phyloP scores from a whole-genome alignment of 2,329 filamentous ascomycete species.

The Fusarium sp. region DNA sequence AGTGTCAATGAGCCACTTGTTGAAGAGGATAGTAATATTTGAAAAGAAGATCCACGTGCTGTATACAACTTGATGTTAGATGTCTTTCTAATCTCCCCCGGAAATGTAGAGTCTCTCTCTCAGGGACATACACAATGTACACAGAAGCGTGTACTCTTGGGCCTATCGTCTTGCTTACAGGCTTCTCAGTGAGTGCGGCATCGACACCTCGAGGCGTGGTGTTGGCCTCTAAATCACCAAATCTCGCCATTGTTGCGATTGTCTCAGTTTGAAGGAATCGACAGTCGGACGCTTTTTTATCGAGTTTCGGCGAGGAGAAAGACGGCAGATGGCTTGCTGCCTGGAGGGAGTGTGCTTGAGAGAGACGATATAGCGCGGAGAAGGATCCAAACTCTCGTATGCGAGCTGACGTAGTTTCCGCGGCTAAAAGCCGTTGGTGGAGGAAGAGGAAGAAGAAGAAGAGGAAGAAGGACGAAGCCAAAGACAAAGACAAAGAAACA shows the following conservation, averaged over 20 bases:
- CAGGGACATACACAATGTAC: conserved; percentile 44
- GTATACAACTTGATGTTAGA: conserved; percentile 20
- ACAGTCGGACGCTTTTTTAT: conserved; percentile 5
- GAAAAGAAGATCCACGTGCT: conserved; percentile 85
- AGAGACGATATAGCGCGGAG: conserved; percentile 9
- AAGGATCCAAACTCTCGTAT: conserved; percentile 20
- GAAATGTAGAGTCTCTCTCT: neutral
- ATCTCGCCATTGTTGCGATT: conserved; percentile 19
- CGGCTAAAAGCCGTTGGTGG: neutral
- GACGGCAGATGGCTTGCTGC: conserved; percentile 11
- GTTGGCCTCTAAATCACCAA: conserved; percentile 24
- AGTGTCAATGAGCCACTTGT: conserved; percentile 86
- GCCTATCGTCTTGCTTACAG: conserved; percentile 26
- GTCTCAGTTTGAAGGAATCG: conserved; percentile 4
- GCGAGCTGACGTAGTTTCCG: conserved; percentile 12
- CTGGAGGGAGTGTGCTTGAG: neutral
- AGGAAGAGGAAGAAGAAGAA: neutral
- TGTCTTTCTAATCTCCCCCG: neutral
- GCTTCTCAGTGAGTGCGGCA: conserved; percentile 41
- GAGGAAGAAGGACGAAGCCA: conserved; percentile 1
- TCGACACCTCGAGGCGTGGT: conserved; percentile 6
- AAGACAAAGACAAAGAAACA: neutral
- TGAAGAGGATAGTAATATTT: conserved; percentile 87
- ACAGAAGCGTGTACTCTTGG: conserved; percentile 48
- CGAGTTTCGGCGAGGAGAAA: conserved; percentile 2